Conservation (phyloP, 208 protist genomes). For the Tritrichomonas musculus region DNA sequence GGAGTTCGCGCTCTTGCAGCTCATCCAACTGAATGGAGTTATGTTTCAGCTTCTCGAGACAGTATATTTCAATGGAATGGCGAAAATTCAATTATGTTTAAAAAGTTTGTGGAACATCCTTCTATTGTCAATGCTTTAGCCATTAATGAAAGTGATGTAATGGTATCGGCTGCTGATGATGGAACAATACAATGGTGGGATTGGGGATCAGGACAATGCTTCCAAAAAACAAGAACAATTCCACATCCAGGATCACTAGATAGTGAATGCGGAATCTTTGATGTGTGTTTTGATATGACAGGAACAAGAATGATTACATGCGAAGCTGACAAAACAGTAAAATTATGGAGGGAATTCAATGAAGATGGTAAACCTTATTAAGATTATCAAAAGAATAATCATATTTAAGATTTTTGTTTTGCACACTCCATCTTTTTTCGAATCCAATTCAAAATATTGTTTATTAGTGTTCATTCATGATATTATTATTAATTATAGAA, state of each 20-base stretch:
- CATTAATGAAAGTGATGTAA: constrained; percentile 76
- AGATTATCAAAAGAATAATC: no score
- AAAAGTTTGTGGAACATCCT: constrained; percentile 55
- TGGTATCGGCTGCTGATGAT: constrained; percentile 74
- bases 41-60: constrained; percentile 82
- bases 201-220: constrained; percentile 79
- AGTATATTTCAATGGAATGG: constrained; percentile 61
- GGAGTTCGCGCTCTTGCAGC: constrained; percentile 75
- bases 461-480: no score
- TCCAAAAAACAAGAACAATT: constrained; percentile 67
- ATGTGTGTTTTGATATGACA: constrained; percentile 78
- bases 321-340: constrained; percentile 94
- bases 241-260: constrained; percentile 62
- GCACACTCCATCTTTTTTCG: no score
- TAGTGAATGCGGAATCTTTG: constrained; percentile 78
- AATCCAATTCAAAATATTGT: no score
- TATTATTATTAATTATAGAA: no score
- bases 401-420: no score
- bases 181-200: constrained; percentile 83
- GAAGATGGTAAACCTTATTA: not conserved
- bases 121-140: constrained; percentile 67
- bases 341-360: constrained; percentile 64
- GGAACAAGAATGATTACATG: constrained; percentile 90
- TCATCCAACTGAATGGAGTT: constrained; percentile 72
- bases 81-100: not conserved